Percentiles rank a stretch among this genome's conserved stretches.
Evolutionary conservation across 805 yeast genomes (phyloP).

Genomic region (Myxozyma udenii): DNA sequence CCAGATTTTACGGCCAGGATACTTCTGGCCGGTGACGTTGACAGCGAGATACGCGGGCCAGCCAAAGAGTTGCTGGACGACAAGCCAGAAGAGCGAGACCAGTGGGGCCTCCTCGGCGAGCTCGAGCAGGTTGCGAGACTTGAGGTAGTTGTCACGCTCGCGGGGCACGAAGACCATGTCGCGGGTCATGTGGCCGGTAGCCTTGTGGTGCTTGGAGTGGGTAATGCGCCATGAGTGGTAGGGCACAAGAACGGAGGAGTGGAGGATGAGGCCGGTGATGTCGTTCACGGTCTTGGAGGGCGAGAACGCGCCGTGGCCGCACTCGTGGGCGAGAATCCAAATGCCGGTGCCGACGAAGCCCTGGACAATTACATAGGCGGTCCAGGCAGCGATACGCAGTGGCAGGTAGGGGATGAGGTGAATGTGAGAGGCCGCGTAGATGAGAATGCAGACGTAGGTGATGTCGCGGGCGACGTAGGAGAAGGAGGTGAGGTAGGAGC

Average conservation of each 20-base stretch:
- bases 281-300: constrained; percentile 72
- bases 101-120: constrained; percentile 73
- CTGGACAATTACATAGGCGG: constrained; percentile 50
- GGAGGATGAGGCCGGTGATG: constrained; percentile 77
- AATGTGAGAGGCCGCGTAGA: constrained; percentile 54
- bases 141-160: constrained; percentile 56
- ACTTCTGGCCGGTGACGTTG: constrained; percentile 75
- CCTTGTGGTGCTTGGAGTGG: constrained; percentile 87
- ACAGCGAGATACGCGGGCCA: constrained; percentile 65
- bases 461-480: constrained; percentile 69
- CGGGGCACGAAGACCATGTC: constrained; percentile 85
- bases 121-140: constrained; percentile 46
- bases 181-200: constrained; percentile 76
- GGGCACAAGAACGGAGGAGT: constrained; percentile 75
- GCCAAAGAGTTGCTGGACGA: constrained; percentile 74
- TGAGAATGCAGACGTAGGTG: constrained; percentile 35
- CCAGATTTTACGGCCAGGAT: constrained; percentile 48
- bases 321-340: constrained; percentile 88
- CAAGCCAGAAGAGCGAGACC: constrained; percentile 52
- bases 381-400: constrained; percentile 59
- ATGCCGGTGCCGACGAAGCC: constrained; percentile 73
- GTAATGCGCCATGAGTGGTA: constrained; percentile 83
- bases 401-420: constrained; percentile 47
- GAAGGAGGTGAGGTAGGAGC: constrained; percentile 54
- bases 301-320: constrained; percentile 85